These are phyloP conservation scores for Arthroderma uncinatum DNA, from an alignment of 2,329 filamentous ascomycete genomes.

Conservation along the genomic window DNA sequence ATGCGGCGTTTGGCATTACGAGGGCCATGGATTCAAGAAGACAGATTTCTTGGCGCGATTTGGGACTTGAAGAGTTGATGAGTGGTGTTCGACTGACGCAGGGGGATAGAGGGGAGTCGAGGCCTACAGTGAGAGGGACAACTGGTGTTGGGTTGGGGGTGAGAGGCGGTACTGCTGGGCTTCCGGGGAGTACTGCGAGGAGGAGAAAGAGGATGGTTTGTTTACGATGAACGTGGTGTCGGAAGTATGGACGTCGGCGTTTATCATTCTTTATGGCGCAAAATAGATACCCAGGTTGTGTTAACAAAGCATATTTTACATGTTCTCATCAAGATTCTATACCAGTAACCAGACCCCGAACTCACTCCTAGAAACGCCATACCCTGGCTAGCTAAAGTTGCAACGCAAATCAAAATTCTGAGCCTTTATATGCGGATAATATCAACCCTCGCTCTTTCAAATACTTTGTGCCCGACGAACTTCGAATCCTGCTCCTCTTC, in stretches of 20 bases:
- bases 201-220: constrained; percentile 29
- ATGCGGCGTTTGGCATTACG: constrained; percentile 56
- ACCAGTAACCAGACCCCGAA: background rate
- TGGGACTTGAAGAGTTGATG: constrained; percentile 45
- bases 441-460: constrained; percentile 74
- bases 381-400: background rate
- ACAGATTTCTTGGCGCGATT: constrained; percentile 48
- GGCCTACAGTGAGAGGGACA: constrained; percentile 34
- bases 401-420: background rate
- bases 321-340: background rate
- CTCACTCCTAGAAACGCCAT: background rate
- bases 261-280: background rate
- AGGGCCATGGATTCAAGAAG: constrained; percentile 47
- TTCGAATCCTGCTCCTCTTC: constrained; percentile 48
- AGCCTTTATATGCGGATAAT: constrained; percentile 60
- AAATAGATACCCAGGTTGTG: background rate
- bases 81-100: constrained; percentile 19
- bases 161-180: constrained; percentile 23
- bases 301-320: background rate
- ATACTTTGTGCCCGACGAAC: constrained; percentile 63
- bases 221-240: constrained; percentile 22
- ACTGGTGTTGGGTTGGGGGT: constrained; percentile 31
- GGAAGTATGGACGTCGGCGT: background rate
- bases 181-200: constrained; percentile 21
- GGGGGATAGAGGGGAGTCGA: constrained; percentile 17